phyloP scores from a whole-genome alignment of 2,329 filamentous ascomycete species.

The Exophiala aquamarina region DNA sequence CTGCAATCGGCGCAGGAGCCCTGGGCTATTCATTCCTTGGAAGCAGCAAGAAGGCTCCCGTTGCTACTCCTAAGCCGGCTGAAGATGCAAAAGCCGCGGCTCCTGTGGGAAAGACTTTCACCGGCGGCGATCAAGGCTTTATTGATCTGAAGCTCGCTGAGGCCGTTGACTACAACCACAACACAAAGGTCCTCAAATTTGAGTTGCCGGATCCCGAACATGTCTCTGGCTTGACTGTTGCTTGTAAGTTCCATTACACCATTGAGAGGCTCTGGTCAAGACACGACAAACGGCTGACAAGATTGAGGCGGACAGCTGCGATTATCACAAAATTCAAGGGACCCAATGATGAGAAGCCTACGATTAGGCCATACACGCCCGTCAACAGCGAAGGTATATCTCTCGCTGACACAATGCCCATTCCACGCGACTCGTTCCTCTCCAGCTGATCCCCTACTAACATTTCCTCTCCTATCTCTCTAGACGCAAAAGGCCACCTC shows the following conservation, averaged over 20 bases:
- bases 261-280: background rate
- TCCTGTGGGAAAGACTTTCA: slow-evolving; percentile 56
- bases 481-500: slow-evolving; percentile 74
- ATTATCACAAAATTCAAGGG: slow-evolving; percentile 90
- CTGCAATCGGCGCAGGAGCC: slow-evolving; percentile 59
- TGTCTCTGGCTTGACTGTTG: slow-evolving; percentile 77
- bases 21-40: slow-evolving; percentile 50
- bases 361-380: slow-evolving; percentile 90
- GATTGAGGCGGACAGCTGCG: slow-evolving; percentile 52
- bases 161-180: slow-evolving; percentile 81
- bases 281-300: too few species aligned
- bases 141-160: slow-evolving; percentile 76
- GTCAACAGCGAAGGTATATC: slow-evolving; percentile 72
- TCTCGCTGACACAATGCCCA: background rate
- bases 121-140: slow-evolving; percentile 87
- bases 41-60: slow-evolving; percentile 33
- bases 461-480: background rate
- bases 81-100: slow-evolving; percentile 12
- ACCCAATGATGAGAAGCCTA: slow-evolving; percentile 77
- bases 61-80: slow-evolving; percentile 27
- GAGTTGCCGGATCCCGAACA: slow-evolving; percentile 79
- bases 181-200: slow-evolving; percentile 92
- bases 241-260: slow-evolving; percentile 67
- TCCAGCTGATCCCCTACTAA: slow-evolving; percentile 10
- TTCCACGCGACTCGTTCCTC: background rate